These are phyloP conservation scores for Streptanthus diversifolius DNA, from an alignment of 345 rosid genomes.

Conservation along the genomic window DNA sequence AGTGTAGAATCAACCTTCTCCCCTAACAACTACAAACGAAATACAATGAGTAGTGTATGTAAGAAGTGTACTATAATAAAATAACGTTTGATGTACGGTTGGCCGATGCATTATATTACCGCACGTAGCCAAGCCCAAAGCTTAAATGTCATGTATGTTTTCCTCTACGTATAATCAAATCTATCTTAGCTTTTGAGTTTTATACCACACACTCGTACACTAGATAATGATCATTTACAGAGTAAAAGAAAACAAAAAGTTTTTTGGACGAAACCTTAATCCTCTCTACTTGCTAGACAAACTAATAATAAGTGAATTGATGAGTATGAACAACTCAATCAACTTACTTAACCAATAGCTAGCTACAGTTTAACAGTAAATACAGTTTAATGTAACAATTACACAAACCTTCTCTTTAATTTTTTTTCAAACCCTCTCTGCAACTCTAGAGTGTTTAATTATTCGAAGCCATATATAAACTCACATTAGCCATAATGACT, in stretches of 20 bases:
- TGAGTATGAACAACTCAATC: background rate
- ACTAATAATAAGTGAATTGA: no score
- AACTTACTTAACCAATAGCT: background rate
- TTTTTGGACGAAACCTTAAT: no score
- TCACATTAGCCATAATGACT: no score
- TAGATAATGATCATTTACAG: no score
- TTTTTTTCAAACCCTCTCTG: no score
- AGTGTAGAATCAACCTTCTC: background rate
- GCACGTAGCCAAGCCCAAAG: background rate
- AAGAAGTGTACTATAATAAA: background rate
- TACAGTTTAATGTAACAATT: background rate
- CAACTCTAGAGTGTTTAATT: no score
- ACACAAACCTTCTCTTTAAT: background rate
- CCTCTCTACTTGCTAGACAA: no score
- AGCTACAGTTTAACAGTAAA: no score
- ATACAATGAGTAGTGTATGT: background rate
- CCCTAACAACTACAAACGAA: constrained; percentile 1
- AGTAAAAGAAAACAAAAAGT: no score
- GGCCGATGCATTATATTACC: background rate
- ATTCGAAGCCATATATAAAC: no score
- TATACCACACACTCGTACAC: no score
- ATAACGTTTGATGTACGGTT: constrained; percentile 5
- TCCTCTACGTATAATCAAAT: background rate
- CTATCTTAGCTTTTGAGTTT: background rate
- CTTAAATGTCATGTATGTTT: background rate